Evolutionary conservation across 257 asterid species (phyloP).

Genomic region (Avicennia marina): DNA sequence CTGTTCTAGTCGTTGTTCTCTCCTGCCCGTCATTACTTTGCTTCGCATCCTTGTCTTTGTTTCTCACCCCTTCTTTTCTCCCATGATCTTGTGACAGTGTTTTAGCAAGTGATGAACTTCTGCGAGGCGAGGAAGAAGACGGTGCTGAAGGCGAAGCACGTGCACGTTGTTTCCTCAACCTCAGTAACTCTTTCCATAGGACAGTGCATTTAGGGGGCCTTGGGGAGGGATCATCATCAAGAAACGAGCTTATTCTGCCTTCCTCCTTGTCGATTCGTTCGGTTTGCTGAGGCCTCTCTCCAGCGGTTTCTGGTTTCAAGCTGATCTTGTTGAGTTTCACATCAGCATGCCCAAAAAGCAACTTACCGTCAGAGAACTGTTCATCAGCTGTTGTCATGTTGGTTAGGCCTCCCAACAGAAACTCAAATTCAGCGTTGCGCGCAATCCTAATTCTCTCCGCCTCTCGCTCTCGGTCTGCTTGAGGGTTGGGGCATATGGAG

Average conservation of each 20-base stretch:
- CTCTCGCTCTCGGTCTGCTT: conserved; percentile 16
- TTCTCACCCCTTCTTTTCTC: conserved; percentile 24
- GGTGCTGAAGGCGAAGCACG: conserved; percentile 41
- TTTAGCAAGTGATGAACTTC: conserved; percentile 22
- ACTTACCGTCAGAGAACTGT: conserved; percentile 59
- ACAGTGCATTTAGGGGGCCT: conserved; percentile 93
- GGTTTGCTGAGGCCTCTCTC: background rate
- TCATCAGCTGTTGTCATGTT: conserved; percentile 75
- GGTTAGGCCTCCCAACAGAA: conserved; percentile 39
- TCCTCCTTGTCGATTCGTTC: conserved; percentile 32
- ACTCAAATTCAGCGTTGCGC: conserved; percentile 56
- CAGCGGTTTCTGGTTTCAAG: conserved; percentile 29
- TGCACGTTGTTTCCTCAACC: conserved; percentile 64
- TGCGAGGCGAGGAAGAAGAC: conserved; percentile 36
- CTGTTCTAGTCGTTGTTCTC: conserved; percentile 46
- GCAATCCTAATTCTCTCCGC: conserved; percentile 17
- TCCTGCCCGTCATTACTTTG: conserved; percentile 53
- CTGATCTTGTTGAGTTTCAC: conserved; percentile 49
- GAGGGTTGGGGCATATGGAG: conserved; percentile 59
- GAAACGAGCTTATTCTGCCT: conserved; percentile 51
- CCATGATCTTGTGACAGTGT: conserved; percentile 27
- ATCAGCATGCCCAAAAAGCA: conserved; percentile 51
- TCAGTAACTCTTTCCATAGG: conserved; percentile 72
- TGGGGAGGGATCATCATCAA: conserved; percentile 93
- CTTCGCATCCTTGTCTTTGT: conserved; percentile 39